Percentiles rank a stretch among this genome's conserved stretches.
Evolutionary conservation across 2,329 filamentous ascomycete species (phyloP).

Genomic region (Talaromyces sp.): DNA sequence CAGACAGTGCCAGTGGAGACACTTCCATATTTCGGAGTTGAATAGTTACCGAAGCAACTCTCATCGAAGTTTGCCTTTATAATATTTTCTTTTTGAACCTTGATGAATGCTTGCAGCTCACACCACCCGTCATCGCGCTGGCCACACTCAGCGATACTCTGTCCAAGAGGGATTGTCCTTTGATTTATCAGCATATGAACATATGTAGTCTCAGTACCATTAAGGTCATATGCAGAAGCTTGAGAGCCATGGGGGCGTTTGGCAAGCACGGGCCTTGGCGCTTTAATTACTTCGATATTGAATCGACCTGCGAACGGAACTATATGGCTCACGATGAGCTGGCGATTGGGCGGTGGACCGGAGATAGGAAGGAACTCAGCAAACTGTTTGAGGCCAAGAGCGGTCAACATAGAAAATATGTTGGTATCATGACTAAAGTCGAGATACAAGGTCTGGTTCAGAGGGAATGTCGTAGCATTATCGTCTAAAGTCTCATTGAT

Average conservation of each 20-base stretch:
- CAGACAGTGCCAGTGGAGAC: too few species aligned
- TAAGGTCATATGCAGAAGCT: conserved; percentile 21
- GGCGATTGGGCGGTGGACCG: conserved; percentile 7
- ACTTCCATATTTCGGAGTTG: too few species aligned
- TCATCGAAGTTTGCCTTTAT: too few species aligned
- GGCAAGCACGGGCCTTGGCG: conserved; percentile 59
- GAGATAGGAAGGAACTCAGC: conserved; percentile 49
- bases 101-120: conserved; percentile 64
- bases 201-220: conserved; percentile 59
- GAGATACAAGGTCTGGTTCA: conserved; percentile 69
- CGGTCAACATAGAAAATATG: conserved; percentile 64
- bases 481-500: conserved; percentile 40
- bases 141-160: conserved; percentile 62
- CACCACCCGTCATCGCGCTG: conserved; percentile 70
- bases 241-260: conserved; percentile 39
- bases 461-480: conserved; percentile 64
- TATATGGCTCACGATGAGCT: conserved; percentile 59
- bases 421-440: conserved; percentile 77
- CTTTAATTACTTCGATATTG: conserved; percentile 68
- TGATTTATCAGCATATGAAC: conserved; percentile 73
- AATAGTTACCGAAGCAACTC: too few species aligned
- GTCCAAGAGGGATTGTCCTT: conserved; percentile 64
- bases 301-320: conserved; percentile 69
- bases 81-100: conserved; percentile 15
- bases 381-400: conserved; percentile 69